Conservation (phyloP, 805 yeast genomes). For the Candida vartiovaarae region DNA sequence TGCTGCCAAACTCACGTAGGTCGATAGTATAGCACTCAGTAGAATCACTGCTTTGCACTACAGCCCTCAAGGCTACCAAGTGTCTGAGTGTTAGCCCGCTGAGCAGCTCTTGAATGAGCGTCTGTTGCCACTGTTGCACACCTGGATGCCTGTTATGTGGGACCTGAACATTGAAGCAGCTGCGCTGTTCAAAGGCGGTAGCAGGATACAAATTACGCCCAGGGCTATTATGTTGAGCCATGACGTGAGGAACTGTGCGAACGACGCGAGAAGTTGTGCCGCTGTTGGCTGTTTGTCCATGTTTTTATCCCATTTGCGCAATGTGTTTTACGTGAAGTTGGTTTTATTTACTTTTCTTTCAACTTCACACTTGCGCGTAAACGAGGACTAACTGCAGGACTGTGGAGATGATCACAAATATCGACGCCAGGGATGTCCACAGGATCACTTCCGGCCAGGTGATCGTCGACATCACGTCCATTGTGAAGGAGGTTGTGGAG, state of each 20-base stretch:
- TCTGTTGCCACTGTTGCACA: constrained; percentile 14
- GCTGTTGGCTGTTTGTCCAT: not conserved
- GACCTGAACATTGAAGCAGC: constrained; percentile 35
- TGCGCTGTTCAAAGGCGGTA: constrained; percentile 28
- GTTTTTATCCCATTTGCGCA: not conserved
- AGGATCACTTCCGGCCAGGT: constrained; percentile 91
- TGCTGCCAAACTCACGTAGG: constrained; percentile 24
- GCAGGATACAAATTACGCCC: constrained; percentile 31
- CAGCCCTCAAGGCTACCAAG: constrained; percentile 29
- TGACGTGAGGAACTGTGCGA: constrained; percentile 27
- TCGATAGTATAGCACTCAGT: constrained; percentile 34
- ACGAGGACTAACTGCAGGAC: not conserved
- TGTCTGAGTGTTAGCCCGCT: constrained; percentile 15
- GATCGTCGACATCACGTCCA: constrained; percentile 67
- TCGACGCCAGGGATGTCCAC: constrained; percentile 45
- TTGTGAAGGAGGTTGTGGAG: constrained; percentile 81
- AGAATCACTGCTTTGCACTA: constrained; percentile 28
- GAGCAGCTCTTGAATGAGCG: constrained; percentile 9
- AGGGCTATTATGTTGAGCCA: constrained; percentile 30
- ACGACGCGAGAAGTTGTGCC: constrained; percentile 1
- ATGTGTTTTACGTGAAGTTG: no score
- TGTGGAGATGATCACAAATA: constrained; percentile 4
- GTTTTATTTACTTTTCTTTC: not conserved
- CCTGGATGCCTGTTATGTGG: constrained; percentile 42
- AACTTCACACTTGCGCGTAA: not conserved